These are phyloP conservation scores for Fusarium sp. DNA, from an alignment of 2,329 filamentous ascomycete genomes.

Conservation along the genomic window DNA sequence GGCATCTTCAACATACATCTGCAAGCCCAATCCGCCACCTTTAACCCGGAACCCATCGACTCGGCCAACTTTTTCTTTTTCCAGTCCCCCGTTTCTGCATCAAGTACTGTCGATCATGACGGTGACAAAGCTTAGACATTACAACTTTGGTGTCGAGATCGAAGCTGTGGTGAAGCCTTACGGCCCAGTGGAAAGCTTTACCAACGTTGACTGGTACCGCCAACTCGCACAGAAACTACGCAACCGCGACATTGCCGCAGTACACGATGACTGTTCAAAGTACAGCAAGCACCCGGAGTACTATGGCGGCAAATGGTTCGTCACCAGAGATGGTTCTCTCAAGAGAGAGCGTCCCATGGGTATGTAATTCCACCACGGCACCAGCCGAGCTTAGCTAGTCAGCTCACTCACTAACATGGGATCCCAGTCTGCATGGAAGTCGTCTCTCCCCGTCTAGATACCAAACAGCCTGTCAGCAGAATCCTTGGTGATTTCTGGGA, in stretches of 20 bases:
- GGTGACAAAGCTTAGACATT: slow-evolving; percentile 48
- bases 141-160: slow-evolving; percentile 56
- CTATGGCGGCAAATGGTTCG: slow-evolving; percentile 56
- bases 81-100: neutral
- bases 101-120: slow-evolving; percentile 16
- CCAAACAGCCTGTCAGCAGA: slow-evolving; percentile 47
- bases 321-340: slow-evolving; percentile 54
- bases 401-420: slow-evolving; percentile 21
- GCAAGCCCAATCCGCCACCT: slow-evolving; percentile 19
- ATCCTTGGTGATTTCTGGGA: slow-evolving; percentile 56
- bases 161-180: slow-evolving; percentile 54
- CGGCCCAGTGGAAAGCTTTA: slow-evolving; percentile 51
- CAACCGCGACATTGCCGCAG: slow-evolving; percentile 53
- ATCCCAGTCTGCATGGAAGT: slow-evolving; percentile 55
- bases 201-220: slow-evolving; percentile 55
- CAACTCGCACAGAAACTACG: slow-evolving; percentile 54
- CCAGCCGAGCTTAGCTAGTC: neutral
- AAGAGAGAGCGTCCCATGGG: slow-evolving; percentile 52
- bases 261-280: slow-evolving; percentile 52
- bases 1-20: slow-evolving; percentile 21
- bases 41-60: neutral
- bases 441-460: slow-evolving; percentile 54
- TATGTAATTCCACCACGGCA: slow-evolving; percentile 35
- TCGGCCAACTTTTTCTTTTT: slow-evolving; percentile 21
- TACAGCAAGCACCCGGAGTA: slow-evolving; percentile 57